Base-by-base conservation (phyloP, 2,329 filamentous ascomycete genomes). In the Nannizzia gypsea region DNA sequence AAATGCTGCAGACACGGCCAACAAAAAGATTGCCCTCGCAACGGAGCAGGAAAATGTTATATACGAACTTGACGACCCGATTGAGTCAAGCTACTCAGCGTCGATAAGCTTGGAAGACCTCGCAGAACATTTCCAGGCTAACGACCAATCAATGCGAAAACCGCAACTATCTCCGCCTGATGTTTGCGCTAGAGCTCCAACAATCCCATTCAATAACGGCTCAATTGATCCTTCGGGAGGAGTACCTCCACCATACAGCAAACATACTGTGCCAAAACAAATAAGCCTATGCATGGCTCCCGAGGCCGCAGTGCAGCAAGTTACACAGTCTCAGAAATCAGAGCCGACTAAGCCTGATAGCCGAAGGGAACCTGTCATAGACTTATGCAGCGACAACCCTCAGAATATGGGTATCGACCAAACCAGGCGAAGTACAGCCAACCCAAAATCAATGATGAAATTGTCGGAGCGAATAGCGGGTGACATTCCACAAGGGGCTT, bases 21-120 rank as follows among this genome's bases (percentile, higher is more conserved):
- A 52, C 11, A 48, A 58, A 54, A 64, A 61, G 44, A 48, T 65
- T 15, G 61, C 61, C 2, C 44, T 59, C 3, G 59, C 61, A 20
- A 58, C 56, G 6, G 56, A 62, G 38, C 28, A 56, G 46, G 63
- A 64, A 9, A 60, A 56, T 54, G 56, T 46, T 24, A 11, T 50
- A 3, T 61, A 61, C 28, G 62, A 62, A 20, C 20, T 22, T 26
- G 63, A 63, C 36, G 64, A 65, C 57, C 64, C 64, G 9, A 65
- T 65, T 40, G 64, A 65, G 59, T 61, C 64, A 28, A 63, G 58
- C 44, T 58, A 56, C 2, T 52, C 55, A 57, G 57, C 57, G 4
- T 28, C 42, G 2, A 8, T 50, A 4, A 57, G 24, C 20, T 34
- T 56, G 8, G 48, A 54, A n/a, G 48, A 54, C 34, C 24, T 54